phyloP scores from a whole-genome alignment of 2,329 filamentous ascomycete species.

The Scedosporium dehoogii region DNA sequence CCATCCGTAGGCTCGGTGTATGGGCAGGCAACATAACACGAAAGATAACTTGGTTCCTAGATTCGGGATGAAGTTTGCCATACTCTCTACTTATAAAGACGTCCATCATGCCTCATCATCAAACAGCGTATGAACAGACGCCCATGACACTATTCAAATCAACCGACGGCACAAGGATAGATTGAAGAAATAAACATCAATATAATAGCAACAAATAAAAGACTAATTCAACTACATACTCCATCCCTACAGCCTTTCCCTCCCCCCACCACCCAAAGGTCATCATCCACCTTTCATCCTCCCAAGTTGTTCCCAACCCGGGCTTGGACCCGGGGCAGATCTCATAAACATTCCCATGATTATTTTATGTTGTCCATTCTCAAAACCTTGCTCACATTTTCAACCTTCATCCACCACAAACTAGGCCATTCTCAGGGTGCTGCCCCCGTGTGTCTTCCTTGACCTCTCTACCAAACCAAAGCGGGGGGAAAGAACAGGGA shows the following conservation, averaged over 20 bases:
- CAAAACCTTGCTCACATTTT: background rate
- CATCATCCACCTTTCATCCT: background rate
- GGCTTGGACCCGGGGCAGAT: background rate
- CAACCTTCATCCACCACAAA: background rate
- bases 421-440: background rate
- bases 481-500: background rate
- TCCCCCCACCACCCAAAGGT: background rate
- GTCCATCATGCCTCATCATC: too few relatives aligned
- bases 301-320: background rate
- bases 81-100: too few relatives aligned
- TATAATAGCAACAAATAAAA: background rate
- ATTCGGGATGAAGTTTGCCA: too few relatives aligned
- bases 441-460: background rate
- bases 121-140: too few relatives aligned
- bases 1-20: too few relatives aligned
- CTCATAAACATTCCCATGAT: background rate
- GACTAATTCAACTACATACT: background rate
- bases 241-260: background rate
- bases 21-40: too few relatives aligned
- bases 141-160: too few relatives aligned
- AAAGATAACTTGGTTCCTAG: too few relatives aligned
- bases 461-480: background rate
- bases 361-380: background rate
- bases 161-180: background rate
- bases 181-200: background rate